A percentile compares a stretch with the other conserved stretches of the same genome.
Evolutionary conservation across 768 basidiomycete species (phyloP).

Genomic region (Boletus pseudopeckii): DNA sequence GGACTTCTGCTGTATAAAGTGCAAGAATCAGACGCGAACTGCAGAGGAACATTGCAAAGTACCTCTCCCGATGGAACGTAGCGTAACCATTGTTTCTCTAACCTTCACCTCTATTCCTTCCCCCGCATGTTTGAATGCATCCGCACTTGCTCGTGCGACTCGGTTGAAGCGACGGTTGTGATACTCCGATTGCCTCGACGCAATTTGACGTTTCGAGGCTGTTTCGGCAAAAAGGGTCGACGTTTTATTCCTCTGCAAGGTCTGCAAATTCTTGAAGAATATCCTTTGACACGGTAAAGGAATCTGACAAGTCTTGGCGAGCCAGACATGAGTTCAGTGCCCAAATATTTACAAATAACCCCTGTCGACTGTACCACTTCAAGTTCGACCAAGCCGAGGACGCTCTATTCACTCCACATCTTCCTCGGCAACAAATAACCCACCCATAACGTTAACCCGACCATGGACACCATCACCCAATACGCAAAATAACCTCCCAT

Average conservation of each 20-base stretch:
- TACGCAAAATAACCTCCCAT: constrained; percentile 61
- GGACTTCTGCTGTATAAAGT: no score
- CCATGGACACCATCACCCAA: constrained; percentile 31
- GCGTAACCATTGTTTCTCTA: no score
- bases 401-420: constrained; percentile 14
- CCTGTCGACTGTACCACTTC: constrained; percentile 1
- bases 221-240: no score
- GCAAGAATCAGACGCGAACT: no score
- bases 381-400: no score
- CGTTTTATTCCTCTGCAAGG: constrained; percentile 83
- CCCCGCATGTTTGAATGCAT: constrained; percentile 67
- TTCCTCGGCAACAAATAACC: constrained; percentile 34
- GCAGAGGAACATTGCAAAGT: no score
- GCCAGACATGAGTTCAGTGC: constrained; percentile 38
- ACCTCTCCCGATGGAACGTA: no score
- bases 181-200: constrained; percentile 90
- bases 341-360: constrained; percentile 18
- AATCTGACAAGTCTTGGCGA: constrained; percentile 78
- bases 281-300: constrained; percentile 91
- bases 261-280: constrained; percentile 91
- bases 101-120: constrained; percentile 55
- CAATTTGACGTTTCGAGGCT: constrained; percentile 94
- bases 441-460: constrained; percentile 27
- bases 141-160: constrained; percentile 73
- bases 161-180: constrained; percentile 89